These are phyloP conservation scores for Quercus agrifolia DNA, from an alignment of 306 rosid genomes.

Conservation along the genomic window DNA sequence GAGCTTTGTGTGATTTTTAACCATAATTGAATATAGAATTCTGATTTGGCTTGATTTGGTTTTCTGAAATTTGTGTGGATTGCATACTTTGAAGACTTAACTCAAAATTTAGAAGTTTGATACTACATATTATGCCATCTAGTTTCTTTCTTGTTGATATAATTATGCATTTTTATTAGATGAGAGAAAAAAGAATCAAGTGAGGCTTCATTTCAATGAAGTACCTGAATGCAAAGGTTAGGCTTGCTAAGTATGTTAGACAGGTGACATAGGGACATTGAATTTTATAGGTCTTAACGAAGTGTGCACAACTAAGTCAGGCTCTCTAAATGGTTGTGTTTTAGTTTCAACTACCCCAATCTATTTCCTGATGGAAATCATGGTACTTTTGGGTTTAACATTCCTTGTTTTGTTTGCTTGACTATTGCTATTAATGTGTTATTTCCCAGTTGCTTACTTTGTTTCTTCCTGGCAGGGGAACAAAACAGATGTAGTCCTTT, in stretches of 20 bases:
- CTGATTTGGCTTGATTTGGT: not conserved
- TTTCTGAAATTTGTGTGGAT: not conserved
- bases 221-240: not conserved
- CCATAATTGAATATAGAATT: not conserved
- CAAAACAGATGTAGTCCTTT: conserved; percentile 66
- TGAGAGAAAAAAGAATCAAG: not conserved
- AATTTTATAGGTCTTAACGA: not conserved
- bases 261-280: too few species aligned
- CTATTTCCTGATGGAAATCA: not conserved
- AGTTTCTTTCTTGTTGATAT: not conserved
- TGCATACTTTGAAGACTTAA: not conserved
- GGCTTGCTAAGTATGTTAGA: not conserved
- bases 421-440: not conserved
- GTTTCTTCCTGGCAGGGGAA: conserved; percentile 61
- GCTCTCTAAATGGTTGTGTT: not conserved
- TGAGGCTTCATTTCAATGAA: not conserved
- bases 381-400: not conserved
- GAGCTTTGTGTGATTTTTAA: not conserved
- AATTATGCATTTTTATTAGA: not conserved
- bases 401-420: not conserved
- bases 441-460: conserved; percentile 6
- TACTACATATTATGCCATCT: not conserved
- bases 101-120: not conserved
- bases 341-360: not conserved
- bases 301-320: not conserved